These are phyloP conservation scores for Hypoxylon intermedium DNA, from an alignment of 495 filamentous ascomycete species.

Conservation along the genomic window DNA sequence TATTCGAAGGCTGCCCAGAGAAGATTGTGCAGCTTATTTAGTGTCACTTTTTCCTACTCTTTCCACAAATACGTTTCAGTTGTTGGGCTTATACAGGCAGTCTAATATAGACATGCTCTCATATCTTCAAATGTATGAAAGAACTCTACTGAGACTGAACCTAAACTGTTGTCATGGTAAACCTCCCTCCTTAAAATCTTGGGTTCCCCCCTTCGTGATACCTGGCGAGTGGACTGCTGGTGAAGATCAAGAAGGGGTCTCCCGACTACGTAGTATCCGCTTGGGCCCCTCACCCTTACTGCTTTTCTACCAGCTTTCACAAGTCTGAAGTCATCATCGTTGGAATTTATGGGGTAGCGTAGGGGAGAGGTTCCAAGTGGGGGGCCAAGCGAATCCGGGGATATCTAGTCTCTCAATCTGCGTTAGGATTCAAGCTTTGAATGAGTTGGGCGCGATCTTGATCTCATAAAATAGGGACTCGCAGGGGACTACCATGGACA, in stretches of 20 bases:
- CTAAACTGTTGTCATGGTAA: too few relatives aligned
- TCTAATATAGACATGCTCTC: too few relatives aligned
- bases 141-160: too few relatives aligned
- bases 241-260: conserved; percentile 3
- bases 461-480: conserved; percentile 4
- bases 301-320: background rate
- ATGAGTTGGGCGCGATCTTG: conserved; percentile 6
- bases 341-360: background rate
- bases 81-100: too few relatives aligned
- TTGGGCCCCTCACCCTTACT: conserved; percentile 1
- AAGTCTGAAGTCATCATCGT: background rate
- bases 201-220: background rate
- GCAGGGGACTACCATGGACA: background rate
- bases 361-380: too few relatives aligned
- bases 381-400: too few relatives aligned
- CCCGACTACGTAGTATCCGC: conserved; percentile 13
- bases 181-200: background rate
- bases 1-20: conserved; percentile 6
- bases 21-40: conserved; percentile 4
- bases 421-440: conserved; percentile 8
- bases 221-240: background rate
- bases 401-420: background rate
- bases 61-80: too few relatives aligned
- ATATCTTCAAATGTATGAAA: too few relatives aligned
- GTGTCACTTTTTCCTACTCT: background rate